Percentiles rank a stretch among this genome's conserved stretches.
Conservation (phyloP, 2,329 filamentous ascomycete genomes). For the Epichloe amarillans region DNA sequence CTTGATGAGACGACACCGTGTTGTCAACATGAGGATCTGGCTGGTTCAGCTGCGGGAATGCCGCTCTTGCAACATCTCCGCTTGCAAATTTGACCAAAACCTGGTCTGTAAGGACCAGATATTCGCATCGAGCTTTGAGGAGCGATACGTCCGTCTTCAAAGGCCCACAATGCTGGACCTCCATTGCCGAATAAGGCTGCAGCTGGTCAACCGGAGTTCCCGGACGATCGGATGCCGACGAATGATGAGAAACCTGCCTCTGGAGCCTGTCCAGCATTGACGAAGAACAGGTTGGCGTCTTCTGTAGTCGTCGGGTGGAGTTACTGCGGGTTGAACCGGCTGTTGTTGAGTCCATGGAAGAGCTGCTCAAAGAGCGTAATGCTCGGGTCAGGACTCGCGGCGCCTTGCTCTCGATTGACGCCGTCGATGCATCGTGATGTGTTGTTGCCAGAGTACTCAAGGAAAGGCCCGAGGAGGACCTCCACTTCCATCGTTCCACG, state of each 20-base stretch:
- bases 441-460: conserved; percentile 11
- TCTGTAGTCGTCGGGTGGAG: conserved; percentile 23
- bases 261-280: conserved; percentile 30
- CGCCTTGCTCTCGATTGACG: conserved; percentile 18
- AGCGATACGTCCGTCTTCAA: conserved; percentile 37
- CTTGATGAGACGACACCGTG: conserved; percentile 12
- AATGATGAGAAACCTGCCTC: conserved; percentile 26
- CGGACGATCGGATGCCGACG: conserved; percentile 18
- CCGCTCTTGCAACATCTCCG: conserved; percentile 30
- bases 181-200: conserved; percentile 22
- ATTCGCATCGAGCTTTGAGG: conserved; percentile 35
- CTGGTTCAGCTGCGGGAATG: conserved; percentile 32
- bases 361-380: conserved; percentile 26
- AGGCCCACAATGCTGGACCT: conserved; percentile 30
- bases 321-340: conserved; percentile 17
- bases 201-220: conserved; percentile 17
- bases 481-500: conserved; percentile 23
- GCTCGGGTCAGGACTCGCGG: conserved; percentile 23
- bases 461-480: conserved; percentile 17
- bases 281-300: conserved; percentile 22
- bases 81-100: conserved; percentile 38
- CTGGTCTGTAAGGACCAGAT: conserved; percentile 37
- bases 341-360: conserved; percentile 27
- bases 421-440: conserved; percentile 10
- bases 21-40: conserved; percentile 10